Evolutionary conservation across 2,329 filamentous ascomycete genomes (phyloP), one percentile per base, ranked within the genome.

Genomic region (Alternaria brassicicola): DNA sequence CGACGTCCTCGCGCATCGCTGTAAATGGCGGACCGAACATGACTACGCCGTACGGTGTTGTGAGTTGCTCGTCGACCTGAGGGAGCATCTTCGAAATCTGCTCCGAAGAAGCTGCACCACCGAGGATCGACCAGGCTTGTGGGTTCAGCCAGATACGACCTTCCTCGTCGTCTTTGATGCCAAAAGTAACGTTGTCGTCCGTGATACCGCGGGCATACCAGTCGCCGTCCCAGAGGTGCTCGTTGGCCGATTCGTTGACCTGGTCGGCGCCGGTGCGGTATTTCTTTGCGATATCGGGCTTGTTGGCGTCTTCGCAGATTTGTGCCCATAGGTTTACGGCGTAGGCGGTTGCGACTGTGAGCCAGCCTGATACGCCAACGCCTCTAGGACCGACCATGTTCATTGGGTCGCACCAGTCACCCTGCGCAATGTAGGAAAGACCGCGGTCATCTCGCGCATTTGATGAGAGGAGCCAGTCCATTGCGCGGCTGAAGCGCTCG

Each of bases 341-440:
- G 63, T 82, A 84, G 0, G 76, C 84, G 0, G 84, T 86, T 6
- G 84, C 84, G 2, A 86, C 76, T 0, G 84, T 86, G 31, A 86
- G 78, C 84, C 84, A 86, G 19, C 83, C 84, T 0, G 84, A 86
- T 1, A 86, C 84, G 23, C 84, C 84, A 52, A 80, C 79, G 36
- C 84, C 84, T 68, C 85, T 85, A 67, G 83, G 84, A 4, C 84
- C 84, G n/a, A 85, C 84, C 84, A 86, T 86, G 71, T 86, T 86
- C 81, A 86, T 84, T 3, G 84, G 84, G 59, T 86, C 84, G 63
- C 84, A 86, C 84, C 84, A 86, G 68, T 86, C 84, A 33, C 84
- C 84, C 69, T 86, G 84, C 0, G 83, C 83, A 62, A 86, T 85
- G 73, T 82, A 86, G 68, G 82, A 85, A 6, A 86, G 77, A 0